A percentile compares a stretch with the other conserved stretches of the same genome.
Evolutionary conservation across 768 basidiomycete species (phyloP).

Genomic region (Lentinula sp.): DNA sequence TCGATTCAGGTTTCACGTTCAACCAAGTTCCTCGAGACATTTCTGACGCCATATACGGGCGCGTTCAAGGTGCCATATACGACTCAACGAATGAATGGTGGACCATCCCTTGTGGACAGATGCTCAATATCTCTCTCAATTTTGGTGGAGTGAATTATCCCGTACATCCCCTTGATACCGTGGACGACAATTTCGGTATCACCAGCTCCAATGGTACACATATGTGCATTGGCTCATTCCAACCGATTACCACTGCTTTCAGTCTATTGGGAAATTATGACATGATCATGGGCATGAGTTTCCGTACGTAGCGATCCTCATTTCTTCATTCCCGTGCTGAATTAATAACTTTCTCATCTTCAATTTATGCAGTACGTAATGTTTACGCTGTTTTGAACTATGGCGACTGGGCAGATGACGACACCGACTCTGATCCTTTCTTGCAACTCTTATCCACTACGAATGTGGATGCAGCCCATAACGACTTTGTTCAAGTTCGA

Average conservation of each 20-base stretch:
- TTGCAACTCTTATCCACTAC: slow-evolving; percentile 66
- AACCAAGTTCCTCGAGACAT: slow-evolving; percentile 67
- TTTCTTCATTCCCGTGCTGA: not conserved
- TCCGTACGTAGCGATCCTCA: slow-evolving; percentile 42
- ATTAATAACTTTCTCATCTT: not conserved
- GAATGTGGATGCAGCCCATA: slow-evolving; percentile 40
- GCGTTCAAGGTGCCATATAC: slow-evolving; percentile 68
- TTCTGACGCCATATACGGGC: slow-evolving; percentile 76
- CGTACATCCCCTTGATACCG: slow-evolving; percentile 67
- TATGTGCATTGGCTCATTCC: slow-evolving; percentile 73
- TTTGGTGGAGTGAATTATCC: slow-evolving; percentile 68
- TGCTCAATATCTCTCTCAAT: slow-evolving; percentile 64
- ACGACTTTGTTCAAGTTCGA: slow-evolving; percentile 64
- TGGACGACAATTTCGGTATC: slow-evolving; percentile 52
- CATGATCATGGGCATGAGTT: slow-evolving; percentile 79
- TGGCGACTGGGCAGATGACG: slow-evolving; percentile 57
- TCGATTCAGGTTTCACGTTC: slow-evolving; percentile 69
- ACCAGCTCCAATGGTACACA: slow-evolving; percentile 42
- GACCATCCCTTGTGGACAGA: slow-evolving; percentile 70
- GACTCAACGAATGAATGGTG: slow-evolving; percentile 51
- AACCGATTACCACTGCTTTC: slow-evolving; percentile 79
- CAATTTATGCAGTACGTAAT: slow-evolving; percentile 56
- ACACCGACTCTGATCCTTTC: slow-evolving; percentile 49
- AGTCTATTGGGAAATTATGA: slow-evolving; percentile 74
- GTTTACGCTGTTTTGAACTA: slow-evolving; percentile 67